Percentiles rank a stretch among this genome's conserved stretches.
These are phyloP conservation scores for Cryptococcus maquisensis DNA, from an alignment of 1,284 basidiomycete genomes.

Conservation along the genomic window DNA sequence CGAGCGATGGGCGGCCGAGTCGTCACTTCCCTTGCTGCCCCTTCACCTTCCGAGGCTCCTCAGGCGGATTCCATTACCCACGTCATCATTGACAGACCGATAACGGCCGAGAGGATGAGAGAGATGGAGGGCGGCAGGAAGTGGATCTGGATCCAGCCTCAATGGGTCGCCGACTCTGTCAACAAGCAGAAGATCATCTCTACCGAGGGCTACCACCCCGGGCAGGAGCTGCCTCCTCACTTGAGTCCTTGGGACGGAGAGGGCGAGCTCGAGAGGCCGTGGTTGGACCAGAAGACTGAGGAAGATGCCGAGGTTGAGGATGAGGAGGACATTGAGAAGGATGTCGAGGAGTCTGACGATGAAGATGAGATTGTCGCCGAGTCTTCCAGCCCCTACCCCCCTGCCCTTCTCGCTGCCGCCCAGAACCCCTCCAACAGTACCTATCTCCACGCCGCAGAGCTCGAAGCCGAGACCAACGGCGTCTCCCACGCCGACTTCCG, in stretches of 20 bases:
- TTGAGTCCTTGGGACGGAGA: constrained; percentile 89
- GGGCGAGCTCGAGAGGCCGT: constrained; percentile 60
- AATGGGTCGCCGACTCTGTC: constrained; percentile 96
- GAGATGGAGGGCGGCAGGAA: constrained; percentile 62
- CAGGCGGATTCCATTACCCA: constrained; percentile 83
- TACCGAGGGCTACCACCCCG: constrained; percentile 82
- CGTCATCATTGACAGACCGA: constrained; percentile 89
- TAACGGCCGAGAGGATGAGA: constrained; percentile 54
- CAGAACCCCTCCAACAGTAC: constrained; percentile 61
- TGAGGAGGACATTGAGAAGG: constrained; percentile 40
- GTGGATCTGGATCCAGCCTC: constrained; percentile 90
- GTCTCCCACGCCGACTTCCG: constrained; percentile 79
- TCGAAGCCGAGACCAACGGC: constrained; percentile 87
- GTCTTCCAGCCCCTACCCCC: constrained; percentile 31
- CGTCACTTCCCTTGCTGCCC: constrained; percentile 74
- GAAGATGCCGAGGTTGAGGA: constrained; percentile 50
- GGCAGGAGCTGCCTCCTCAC: constrained; percentile 86
- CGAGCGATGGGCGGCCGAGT: constrained; percentile 87
- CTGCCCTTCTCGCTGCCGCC: constrained; percentile 58
- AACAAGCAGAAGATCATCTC: constrained; percentile 80
- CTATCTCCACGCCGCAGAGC: constrained; percentile 78
- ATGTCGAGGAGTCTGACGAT: constrained; percentile 43
- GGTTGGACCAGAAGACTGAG: constrained; percentile 50
- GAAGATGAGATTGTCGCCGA: constrained; percentile 48
- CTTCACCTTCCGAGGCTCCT: constrained; percentile 51